Evolutionary conservation across 2,329 filamentous ascomycete genomes (phyloP).

Genomic region (Dothistroma pini): DNA sequence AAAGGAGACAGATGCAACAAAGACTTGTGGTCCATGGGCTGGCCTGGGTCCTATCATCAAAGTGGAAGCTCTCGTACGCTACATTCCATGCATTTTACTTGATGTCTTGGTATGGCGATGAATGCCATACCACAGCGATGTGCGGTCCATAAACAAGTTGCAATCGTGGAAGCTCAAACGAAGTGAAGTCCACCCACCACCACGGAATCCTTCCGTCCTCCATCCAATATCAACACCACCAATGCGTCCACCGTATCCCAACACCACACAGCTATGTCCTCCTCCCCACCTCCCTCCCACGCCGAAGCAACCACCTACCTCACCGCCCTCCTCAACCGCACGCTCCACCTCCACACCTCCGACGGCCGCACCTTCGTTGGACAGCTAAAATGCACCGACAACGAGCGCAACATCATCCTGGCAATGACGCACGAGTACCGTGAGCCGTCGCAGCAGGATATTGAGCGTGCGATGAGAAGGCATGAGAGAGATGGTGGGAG

Average conservation of each 20-base stretch:
- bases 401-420: constrained; percentile 78
- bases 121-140: too few species aligned
- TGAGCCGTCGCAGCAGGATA: constrained; percentile 53
- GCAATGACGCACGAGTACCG: constrained; percentile 86
- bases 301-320: constrained; percentile 30
- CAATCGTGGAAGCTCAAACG: too few species aligned
- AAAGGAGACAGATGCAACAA: too few species aligned
- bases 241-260: background rate
- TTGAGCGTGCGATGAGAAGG: constrained; percentile 37
- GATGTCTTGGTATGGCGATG: too few species aligned
- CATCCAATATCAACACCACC: background rate
- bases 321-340: constrained; percentile 51
- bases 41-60: too few species aligned
- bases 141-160: too few species aligned
- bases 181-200: constrained; percentile 42
- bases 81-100: too few species aligned
- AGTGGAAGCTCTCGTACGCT: too few species aligned
- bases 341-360: constrained; percentile 71
- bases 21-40: too few species aligned
- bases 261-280: background rate
- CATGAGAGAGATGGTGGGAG: constrained; percentile 29
- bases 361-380: constrained; percentile 88
- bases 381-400: constrained; percentile 90
- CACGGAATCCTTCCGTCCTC: background rate
- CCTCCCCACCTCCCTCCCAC: constrained; percentile 5